A percentile compares a stretch with the other conserved stretches of the same genome.
These are phyloP conservation scores for Apophysomyces ossiformis DNA, from an alignment of 371 early-diverging fungal genomes.

Conservation along the genomic window DNA sequence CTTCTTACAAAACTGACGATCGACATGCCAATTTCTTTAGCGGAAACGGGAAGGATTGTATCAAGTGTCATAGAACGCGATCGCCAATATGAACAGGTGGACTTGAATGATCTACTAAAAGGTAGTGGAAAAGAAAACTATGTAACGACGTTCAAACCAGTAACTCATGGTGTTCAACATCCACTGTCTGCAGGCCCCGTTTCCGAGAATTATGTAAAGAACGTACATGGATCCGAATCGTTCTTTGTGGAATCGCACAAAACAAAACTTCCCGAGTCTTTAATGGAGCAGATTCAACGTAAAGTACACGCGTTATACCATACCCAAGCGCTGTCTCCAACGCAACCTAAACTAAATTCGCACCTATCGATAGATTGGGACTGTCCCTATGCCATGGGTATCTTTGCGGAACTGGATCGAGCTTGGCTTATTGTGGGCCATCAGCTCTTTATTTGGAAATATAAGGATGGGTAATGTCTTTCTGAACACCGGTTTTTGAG, in stretches of 20 bases:
- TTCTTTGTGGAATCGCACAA: slow-evolving; percentile 13
- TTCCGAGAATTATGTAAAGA: slow-evolving; percentile 20
- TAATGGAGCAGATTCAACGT: slow-evolving; percentile 77
- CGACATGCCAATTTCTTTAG: too few species aligned
- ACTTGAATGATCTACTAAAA: slow-evolving; percentile 27
- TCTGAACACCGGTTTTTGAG: not conserved
- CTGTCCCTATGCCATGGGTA: slow-evolving; percentile 82
- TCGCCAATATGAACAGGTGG: too few species aligned
- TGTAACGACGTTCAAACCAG: not conserved
- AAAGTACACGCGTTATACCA: slow-evolving; percentile 20
- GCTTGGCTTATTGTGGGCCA: slow-evolving; percentile 84
- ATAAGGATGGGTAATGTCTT: slow-evolving; percentile 56
- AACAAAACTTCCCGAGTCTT: slow-evolving; percentile 65
- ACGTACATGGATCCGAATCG: slow-evolving; percentile 11
- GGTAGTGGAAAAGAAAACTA: slow-evolving; percentile 14
- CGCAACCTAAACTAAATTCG: too few species aligned
- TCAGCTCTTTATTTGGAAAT: slow-evolving; percentile 81
- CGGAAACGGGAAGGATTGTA: too few species aligned
- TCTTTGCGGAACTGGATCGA: slow-evolving; percentile 77
- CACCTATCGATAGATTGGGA: slow-evolving; percentile 51
- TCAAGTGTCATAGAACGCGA: too few species aligned
- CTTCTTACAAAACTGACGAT: too few species aligned
- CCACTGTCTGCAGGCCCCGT: slow-evolving; percentile 15
- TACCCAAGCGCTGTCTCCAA: too few species aligned
- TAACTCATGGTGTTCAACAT: not conserved